Base-by-base conservation (phyloP, 306 rosid species). In the Acacia acuminata region DNA sequence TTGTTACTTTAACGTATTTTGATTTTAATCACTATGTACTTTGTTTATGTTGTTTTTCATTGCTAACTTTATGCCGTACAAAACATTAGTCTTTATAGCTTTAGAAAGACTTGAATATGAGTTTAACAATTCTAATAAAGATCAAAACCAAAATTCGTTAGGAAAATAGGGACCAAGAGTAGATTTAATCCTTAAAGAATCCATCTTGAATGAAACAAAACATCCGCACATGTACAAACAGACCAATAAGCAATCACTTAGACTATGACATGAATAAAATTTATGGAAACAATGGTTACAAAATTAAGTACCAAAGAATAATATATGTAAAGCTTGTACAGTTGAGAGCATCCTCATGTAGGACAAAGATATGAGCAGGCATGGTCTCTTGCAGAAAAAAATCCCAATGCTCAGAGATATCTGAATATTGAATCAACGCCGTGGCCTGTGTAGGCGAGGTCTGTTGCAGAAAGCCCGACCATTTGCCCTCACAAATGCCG, bases 401-500 rank as follows among this genome's bases (percentile, higher is more conserved):
- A 3, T 34, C 47, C 42, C 20, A 42, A 38, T 71, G 82, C 69
- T 73, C 25, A n/a, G 73, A 48, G 42, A 5, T 58, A 68, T 65
- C 40, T 69, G 67, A 44, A 43, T 43, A 38, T 44, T 8, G 79
- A 53, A 78, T 91, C 85, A 91, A 71, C 74, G 61, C 71, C 87
- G 85, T 9, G 94, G 95, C 86, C 82, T 92, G 90, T 87, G 91
- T 32, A 94, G 88, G 77, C 91, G 90, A 34, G 97, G 97, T 30
- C 98, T 83, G 83, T 89, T 92, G 88, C 98, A 92, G 88, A 94
- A 94, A 65, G 89, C 22, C 75, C 94, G 87, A 48, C 98, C 98
- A 7, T 94, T 94, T 83, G 95, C 94, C 88, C 90, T 87, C 73
- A 90, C 94, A 81, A 90, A 88, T 78, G 90, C 87, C 32, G 98